These are phyloP conservation scores for Psidium friedrichsthalianum DNA, from an alignment of 345 rosid genomes.

Conservation along the genomic window DNA sequence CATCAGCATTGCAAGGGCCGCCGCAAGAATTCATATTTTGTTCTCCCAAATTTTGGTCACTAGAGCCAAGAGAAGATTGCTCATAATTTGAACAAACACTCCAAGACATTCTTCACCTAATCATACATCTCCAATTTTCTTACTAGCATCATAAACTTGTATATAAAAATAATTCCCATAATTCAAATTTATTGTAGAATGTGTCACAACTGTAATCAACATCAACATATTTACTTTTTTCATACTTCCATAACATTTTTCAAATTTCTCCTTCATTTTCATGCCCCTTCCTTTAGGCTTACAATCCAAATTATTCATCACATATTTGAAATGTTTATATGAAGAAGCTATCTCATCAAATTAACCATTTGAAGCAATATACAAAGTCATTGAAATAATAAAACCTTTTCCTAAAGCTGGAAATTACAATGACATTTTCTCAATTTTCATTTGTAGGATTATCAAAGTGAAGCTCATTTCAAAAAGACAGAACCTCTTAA, in stretches of 20 bases:
- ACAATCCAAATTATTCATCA: not conserved
- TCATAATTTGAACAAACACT: too few species aligned
- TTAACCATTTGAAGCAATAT: not conserved
- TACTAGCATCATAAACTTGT: too few species aligned
- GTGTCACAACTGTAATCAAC: not conserved
- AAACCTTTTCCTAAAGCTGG: not conserved
- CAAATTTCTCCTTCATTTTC: not conserved
- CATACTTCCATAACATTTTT: not conserved
- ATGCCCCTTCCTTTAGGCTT: not conserved
- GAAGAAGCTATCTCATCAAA: too few species aligned
- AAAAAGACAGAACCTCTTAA: not conserved
- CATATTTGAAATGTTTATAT: not conserved
- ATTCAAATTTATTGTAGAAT: too few species aligned
- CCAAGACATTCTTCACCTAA: too few species aligned
- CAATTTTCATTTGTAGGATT: not conserved
- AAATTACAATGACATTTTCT: not conserved
- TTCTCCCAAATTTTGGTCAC: too few species aligned
- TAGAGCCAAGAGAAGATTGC: too few species aligned
- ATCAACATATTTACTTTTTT: not conserved
- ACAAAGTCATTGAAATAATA: too few species aligned
- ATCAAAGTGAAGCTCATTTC: not conserved
- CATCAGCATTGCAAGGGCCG: too few species aligned
- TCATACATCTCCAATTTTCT: not conserved
- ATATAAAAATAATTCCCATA: too few species aligned
- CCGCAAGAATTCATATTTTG: too few species aligned